Percentiles rank a stretch among this genome's conserved stretches.
These are phyloP conservation scores for Micractinium conductrix DNA, from an alignment of 139 green algal genomes.

Conservation along the genomic window DNA sequence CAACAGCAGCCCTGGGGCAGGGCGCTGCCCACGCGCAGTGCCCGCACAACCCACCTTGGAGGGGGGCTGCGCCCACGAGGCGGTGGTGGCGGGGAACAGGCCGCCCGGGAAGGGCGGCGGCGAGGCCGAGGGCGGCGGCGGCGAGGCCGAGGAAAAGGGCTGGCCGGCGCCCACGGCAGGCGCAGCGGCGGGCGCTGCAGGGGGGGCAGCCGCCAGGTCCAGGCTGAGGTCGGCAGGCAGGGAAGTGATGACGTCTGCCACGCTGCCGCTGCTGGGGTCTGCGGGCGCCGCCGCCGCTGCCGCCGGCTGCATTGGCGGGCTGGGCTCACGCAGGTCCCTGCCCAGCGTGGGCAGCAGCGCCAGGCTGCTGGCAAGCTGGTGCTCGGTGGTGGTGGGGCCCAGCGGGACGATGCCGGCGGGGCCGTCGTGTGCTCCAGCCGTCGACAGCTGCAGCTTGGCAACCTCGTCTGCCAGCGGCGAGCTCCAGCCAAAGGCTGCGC, in stretches of 20 bases:
- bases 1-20: not conserved
- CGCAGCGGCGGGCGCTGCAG: not conserved
- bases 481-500: slow-evolving; percentile 36
- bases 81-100: slow-evolving; percentile 26
- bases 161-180: not conserved
- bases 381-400: not conserved
- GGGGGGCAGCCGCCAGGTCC: slow-evolving; percentile 1
- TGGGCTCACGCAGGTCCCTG: slow-evolving; percentile 1
- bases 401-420: not conserved
- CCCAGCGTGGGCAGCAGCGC: slow-evolving; percentile 23
- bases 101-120: slow-evolving; percentile 33
- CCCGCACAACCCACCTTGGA: slow-evolving; percentile 30
- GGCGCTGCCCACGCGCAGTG: too few species aligned
- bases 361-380: not conserved
- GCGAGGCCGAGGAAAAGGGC: not conserved
- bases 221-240: slow-evolving; percentile 31
- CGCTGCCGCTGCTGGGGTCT: not conserved
- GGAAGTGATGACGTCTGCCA: slow-evolving; percentile 35
- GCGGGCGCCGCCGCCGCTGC: not conserved
- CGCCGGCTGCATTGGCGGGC: not conserved
- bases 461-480: slow-evolving; percentile 37
- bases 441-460: slow-evolving; percentile 38
- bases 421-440: not conserved
- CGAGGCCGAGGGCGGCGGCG: not conserved
- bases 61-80: slow-evolving; percentile 11